Conservation (phyloP, 225 moss, liverwort and hornwort genomes). For the Physcomitrellopsis africana region DNA sequence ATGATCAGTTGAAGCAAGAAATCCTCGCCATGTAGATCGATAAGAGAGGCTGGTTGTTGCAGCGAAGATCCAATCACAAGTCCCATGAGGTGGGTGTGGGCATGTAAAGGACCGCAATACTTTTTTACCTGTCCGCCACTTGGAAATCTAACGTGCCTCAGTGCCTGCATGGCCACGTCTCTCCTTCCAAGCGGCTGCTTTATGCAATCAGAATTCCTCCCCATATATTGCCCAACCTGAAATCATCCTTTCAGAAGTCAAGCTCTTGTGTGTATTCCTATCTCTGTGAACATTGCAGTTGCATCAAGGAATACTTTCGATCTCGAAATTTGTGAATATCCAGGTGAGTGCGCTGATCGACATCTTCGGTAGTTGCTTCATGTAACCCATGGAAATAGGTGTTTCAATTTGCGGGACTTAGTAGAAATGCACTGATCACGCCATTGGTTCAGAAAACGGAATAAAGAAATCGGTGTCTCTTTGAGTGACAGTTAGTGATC, state of each 20-base stretch:
- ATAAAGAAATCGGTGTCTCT: no score
- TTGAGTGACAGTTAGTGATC: no score
- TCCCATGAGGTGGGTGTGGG: not conserved
- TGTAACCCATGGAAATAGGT: no score
- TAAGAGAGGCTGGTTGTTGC: no score
- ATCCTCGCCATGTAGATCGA: not conserved
- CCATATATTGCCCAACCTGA: not conserved
- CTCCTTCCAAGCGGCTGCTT: no score
- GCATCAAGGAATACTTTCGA: not conserved
- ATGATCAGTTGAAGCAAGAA: not conserved
- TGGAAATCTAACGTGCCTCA: constrained; percentile 2
- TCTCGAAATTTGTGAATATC: not conserved
- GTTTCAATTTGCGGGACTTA: no score
- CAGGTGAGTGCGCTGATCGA: not conserved
- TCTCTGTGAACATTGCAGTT: not conserved
- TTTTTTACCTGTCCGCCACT: constrained; percentile 30
- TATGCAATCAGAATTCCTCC: not conserved
- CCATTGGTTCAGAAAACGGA: no score
- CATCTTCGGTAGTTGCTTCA: no score
- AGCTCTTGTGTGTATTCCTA: not conserved
- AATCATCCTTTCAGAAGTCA: not conserved
- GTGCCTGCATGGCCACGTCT: constrained; percentile 14
- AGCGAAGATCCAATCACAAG: no score
- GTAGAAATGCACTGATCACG: no score
- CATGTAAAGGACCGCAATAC: constrained; percentile 10